Percentiles rank a stretch among this genome's conserved stretches.
phyloP scores from a whole-genome alignment of 2,329 filamentous ascomycete species.

The Cordyceps fumosorosea region DNA sequence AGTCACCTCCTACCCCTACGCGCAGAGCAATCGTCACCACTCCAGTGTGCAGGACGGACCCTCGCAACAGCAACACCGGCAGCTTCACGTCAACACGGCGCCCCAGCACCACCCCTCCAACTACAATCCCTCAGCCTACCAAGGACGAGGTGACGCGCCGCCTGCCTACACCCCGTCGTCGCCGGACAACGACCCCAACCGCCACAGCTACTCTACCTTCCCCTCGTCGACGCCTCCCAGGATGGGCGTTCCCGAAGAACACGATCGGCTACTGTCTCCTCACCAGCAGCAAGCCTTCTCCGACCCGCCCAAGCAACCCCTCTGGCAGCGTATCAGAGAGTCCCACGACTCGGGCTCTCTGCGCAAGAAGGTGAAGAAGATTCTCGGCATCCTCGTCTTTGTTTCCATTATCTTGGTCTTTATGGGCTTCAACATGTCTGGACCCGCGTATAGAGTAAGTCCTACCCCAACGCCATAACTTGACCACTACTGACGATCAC shows the following conservation, averaged over 20 bases:
- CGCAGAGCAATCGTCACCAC: slow-evolving; percentile 16
- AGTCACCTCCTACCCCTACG: not conserved
- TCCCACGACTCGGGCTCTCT: slow-evolving; percentile 15
- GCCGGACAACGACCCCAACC: slow-evolving; percentile 25
- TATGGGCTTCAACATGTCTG: slow-evolving; percentile 18
- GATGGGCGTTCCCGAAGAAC: slow-evolving; percentile 39
- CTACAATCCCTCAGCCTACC: slow-evolving; percentile 12
- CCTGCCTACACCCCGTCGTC: slow-evolving; percentile 38
- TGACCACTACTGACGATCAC: not conserved
- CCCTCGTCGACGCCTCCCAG: slow-evolving; percentile 18
- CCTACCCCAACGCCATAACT: not conserved
- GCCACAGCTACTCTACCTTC: slow-evolving; percentile 45
- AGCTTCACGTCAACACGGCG: slow-evolving; percentile 7
- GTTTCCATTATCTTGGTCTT: slow-evolving; percentile 27
- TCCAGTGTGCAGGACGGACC: not conserved
- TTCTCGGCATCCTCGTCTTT: slow-evolving; percentile 26
- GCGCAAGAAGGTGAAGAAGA: slow-evolving; percentile 24
- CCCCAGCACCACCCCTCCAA: not conserved
- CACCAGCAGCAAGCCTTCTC: slow-evolving; percentile 42
- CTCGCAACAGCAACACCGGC: slow-evolving; percentile 9
- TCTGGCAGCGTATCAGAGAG: slow-evolving; percentile 26
- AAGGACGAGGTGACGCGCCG: slow-evolving; percentile 34
- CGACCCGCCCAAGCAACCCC: slow-evolving; percentile 19
- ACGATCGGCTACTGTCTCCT: slow-evolving; percentile 34
- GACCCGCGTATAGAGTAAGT: slow-evolving; percentile 25